Evolutionary conservation across 106 monocot species (phyloP).

Genomic region (Allium fistulosum): DNA sequence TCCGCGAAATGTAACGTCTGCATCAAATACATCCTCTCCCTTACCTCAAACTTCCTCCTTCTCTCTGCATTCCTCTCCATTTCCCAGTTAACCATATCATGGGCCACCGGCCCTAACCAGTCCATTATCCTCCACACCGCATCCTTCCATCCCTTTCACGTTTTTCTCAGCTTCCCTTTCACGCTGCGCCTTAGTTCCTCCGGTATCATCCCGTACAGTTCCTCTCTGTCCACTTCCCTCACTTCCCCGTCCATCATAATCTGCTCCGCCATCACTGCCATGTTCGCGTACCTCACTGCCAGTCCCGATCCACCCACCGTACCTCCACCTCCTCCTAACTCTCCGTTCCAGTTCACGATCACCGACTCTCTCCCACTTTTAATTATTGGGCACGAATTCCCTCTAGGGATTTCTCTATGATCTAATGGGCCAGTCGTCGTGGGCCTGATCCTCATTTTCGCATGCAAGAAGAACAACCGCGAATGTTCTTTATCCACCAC

Average conservation of each 20-base stretch:
- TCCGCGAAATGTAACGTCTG: slow-evolving; percentile 76
- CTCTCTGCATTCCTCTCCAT: slow-evolving; percentile 49
- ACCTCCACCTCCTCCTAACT: slow-evolving; percentile 10
- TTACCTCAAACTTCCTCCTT: slow-evolving; percentile 18
- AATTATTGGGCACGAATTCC: slow-evolving; percentile 45
- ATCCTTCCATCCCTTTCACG: slow-evolving; percentile 59
- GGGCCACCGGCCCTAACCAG: slow-evolving; percentile 59
- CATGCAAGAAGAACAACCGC: slow-evolving; percentile 4
- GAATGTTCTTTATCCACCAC: neutral
- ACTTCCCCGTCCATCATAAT: slow-evolving; percentile 12
- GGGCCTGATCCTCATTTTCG: slow-evolving; percentile 3
- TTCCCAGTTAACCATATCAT: slow-evolving; percentile 49
- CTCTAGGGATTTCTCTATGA: neutral
- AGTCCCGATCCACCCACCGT: slow-evolving; percentile 45
- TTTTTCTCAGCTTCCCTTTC: slow-evolving; percentile 38
- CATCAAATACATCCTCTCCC: slow-evolving; percentile 25
- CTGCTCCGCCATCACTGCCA: slow-evolving; percentile 31
- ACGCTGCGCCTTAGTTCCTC: slow-evolving; percentile 18
- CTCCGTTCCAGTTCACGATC: neutral
- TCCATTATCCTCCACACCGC: slow-evolving; percentile 40
- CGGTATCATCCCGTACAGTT: slow-evolving; percentile 23
- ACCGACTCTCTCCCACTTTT: neutral
- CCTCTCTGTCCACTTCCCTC: slow-evolving; percentile 29
- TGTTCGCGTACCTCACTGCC: slow-evolving; percentile 42
- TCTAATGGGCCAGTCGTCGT: slow-evolving; percentile 27